A percentile compares a stretch with the other conserved stretches of the same genome.
Evolutionary conservation across 306 rosid genomes (phyloP).

Genomic region (Acacia confusa): DNA sequence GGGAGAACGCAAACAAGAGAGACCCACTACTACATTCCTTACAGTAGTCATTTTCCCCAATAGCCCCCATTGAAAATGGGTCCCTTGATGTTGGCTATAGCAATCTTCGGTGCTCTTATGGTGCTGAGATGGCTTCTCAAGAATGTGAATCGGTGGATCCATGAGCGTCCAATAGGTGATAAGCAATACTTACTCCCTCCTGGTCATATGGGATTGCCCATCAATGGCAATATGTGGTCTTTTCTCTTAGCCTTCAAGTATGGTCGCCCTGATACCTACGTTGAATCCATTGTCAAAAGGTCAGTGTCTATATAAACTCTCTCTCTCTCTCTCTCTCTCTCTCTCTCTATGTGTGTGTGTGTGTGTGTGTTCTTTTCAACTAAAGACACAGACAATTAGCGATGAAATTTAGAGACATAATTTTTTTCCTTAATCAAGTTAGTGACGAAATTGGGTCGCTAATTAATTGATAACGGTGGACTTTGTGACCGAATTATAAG

Average conservation of each 20-base stretch:
- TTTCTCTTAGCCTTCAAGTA: slow-evolving; percentile 80
- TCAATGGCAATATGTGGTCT: slow-evolving; percentile 89
- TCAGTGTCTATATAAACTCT: not conserved
- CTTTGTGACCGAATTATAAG: too few species aligned
- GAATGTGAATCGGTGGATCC: not conserved
- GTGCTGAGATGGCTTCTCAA: not conserved
- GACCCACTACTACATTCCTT: not conserved
- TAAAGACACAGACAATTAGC: too few species aligned
- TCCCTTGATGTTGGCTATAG: not conserved
- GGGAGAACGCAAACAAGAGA: not conserved
- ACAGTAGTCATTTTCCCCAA: not conserved
- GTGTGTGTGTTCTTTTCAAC: too few species aligned
- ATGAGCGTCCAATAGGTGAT: not conserved
- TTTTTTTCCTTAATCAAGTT: too few species aligned
- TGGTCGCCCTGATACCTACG: slow-evolving; percentile 65
- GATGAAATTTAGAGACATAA: too few species aligned
- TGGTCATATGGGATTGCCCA: slow-evolving; percentile 79
- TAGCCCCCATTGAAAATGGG: not conserved
- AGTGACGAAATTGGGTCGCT: too few species aligned
- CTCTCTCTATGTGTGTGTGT: too few species aligned
- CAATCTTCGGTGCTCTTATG: not conserved
- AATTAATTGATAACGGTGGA: too few species aligned
- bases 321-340: not conserved
- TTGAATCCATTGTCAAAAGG: slow-evolving; percentile 28
- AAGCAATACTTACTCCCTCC: slow-evolving; percentile 50